Evolutionary conservation across 768 basidiomycete species (phyloP), one percentile per base, ranked within the genome.

Genomic region (Coprinellus micaceus): DNA sequence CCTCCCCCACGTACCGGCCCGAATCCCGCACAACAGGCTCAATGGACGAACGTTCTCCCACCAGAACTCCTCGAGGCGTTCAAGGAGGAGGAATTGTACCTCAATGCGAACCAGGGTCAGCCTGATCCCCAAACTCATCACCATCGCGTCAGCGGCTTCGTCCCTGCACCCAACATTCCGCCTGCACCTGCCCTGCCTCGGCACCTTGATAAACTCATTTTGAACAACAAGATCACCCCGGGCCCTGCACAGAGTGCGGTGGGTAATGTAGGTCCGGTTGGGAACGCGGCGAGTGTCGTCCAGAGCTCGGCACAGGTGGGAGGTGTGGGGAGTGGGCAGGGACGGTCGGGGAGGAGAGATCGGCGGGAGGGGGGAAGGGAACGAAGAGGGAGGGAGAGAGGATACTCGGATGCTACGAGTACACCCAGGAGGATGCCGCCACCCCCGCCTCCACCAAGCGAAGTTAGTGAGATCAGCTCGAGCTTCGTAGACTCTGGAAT

Each of bases 201-300:
- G 1, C 93, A 98, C 65, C 76, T 99, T 40, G 95, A 98, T 66
- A 94, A 94, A 64, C 85, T 97, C 48, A 97, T 98, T 56, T 72
- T 99, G 58, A 98, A 98, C 64, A 65, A 78, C 61, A 61, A 71
- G 58, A 71, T 72, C 41, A 70, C 30, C 19, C 56, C 60, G 22
- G 58, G 59, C 53, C 67, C 63, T 58, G 71, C 60, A 4, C 52
- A 50, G 37, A 50, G 46, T 26, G 53, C 54, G 4, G 40, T 58
- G 22, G 54, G 50, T 25, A 56, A 54, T 62, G 47, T 54, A 41
- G 49, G 36, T 2, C 48, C 48, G 19, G 56, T 57, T 9, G 56
- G 56, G 3, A 57, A 57, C 26, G 56, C 56, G 13, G 56, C 56
- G 10, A 57, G 56, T 45, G 56, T 57, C 13, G 22, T 57, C 4